These are phyloP conservation scores for Periconia sp. DNA, from an alignment of 2,329 filamentous ascomycete species.

Conservation along the genomic window DNA sequence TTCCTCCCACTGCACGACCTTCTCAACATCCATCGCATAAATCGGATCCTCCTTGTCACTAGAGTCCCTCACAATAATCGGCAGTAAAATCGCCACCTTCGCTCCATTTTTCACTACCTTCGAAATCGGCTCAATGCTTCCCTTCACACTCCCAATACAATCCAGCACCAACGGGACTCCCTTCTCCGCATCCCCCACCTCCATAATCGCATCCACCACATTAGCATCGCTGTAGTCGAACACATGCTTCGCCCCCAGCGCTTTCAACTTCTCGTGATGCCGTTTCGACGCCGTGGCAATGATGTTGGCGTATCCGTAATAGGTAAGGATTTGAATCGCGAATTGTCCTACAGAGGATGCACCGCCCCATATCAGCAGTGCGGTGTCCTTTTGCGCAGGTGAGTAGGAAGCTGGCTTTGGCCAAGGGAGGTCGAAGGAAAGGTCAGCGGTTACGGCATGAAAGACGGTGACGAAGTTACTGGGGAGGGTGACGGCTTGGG, in stretches of 20 bases:
- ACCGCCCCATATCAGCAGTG: slow-evolving; percentile 49
- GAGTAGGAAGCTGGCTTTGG: slow-evolving; percentile 51
- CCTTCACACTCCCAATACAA: slow-evolving; percentile 36
- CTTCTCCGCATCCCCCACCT: not conserved
- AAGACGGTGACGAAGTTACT: slow-evolving; percentile 62
- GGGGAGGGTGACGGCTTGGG: slow-evolving; percentile 56
- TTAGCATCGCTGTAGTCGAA: slow-evolving; percentile 45
- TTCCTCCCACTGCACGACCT: slow-evolving; percentile 52
- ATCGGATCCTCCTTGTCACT: slow-evolving; percentile 51
- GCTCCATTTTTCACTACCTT: slow-evolving; percentile 53
- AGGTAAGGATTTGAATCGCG: slow-evolving; percentile 46
- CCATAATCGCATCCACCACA: slow-evolving; percentile 34
- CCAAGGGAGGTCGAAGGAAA: slow-evolving; percentile 60
- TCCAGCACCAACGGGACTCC: slow-evolving; percentile 35
- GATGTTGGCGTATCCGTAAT: slow-evolving; percentile 45
- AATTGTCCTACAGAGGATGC: slow-evolving; percentile 48
- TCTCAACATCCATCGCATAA: slow-evolving; percentile 57
- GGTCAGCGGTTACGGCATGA: slow-evolving; percentile 55
- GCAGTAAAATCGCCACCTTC: slow-evolving; percentile 61
- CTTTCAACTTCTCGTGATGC: slow-evolving; percentile 42
- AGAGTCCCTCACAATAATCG: slow-evolving; percentile 59
- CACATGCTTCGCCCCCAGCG: slow-evolving; percentile 40
- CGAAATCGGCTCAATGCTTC: slow-evolving; percentile 43
- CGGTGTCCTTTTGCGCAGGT: slow-evolving; percentile 30
- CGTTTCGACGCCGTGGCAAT: slow-evolving; percentile 41